Conservation (phyloP, 2,329 filamentous ascomycete species). For the Aspergillus sp. region DNA sequence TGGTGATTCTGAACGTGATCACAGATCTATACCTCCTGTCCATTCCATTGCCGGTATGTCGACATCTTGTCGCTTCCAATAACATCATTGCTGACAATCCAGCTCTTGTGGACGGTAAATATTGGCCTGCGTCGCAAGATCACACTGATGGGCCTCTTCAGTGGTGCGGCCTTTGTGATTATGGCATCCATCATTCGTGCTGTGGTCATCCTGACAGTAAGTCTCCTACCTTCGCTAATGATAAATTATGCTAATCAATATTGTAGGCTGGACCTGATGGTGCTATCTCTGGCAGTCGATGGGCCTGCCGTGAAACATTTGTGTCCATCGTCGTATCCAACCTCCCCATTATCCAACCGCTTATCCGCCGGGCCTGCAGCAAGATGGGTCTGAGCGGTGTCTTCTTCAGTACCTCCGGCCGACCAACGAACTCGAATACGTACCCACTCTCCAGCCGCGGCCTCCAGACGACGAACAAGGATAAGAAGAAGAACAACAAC, state of each 20-base stretch:
- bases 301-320: constrained; percentile 39
- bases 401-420: constrained; percentile 18
- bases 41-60: constrained; percentile 48
- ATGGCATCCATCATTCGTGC: constrained; percentile 47
- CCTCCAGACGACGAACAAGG: constrained; percentile 8
- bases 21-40: constrained; percentile 54
- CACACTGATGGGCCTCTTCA: constrained; percentile 47
- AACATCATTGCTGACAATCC: constrained; percentile 10
- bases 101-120: constrained; percentile 48
- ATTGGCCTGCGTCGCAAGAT: constrained; percentile 44
- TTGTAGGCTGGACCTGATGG: constrained; percentile 26
- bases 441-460: constrained; percentile 16
- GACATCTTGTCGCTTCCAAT: not conserved
- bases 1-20: constrained; percentile 44
- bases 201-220: constrained; percentile 39
- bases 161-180: constrained; percentile 49
- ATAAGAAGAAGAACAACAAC: not conserved
- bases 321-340: constrained; percentile 38
- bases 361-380: constrained; percentile 19
- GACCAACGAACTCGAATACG: constrained; percentile 10
- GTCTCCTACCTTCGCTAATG: constrained; percentile 1
- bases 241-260: not conserved
- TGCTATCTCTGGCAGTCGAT: constrained; percentile 31
- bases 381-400: constrained; percentile 19
- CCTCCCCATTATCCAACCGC: constrained; percentile 33